These are phyloP conservation scores for Wickerhamomyces mucosus DNA, from an alignment of 805 yeast species.

Conservation along the genomic window DNA sequence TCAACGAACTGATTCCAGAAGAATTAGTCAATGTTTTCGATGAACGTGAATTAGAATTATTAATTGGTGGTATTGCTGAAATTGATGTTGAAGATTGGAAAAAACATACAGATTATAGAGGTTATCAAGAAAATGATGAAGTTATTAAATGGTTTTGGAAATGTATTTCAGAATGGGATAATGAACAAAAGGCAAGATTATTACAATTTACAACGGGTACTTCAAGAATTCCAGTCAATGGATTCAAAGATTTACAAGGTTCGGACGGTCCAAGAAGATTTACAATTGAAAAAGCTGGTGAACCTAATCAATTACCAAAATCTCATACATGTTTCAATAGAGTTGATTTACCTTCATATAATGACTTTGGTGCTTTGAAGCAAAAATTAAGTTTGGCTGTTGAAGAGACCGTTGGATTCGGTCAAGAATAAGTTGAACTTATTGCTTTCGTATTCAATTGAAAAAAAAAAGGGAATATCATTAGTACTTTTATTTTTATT, in stretches of 20 bases:
- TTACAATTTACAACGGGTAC: slow-evolving; percentile 98
- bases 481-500: too few relatives aligned
- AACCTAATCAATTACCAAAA: slow-evolving; percentile 83
- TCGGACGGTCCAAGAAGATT: slow-evolving; percentile 99
- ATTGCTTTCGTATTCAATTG: too few relatives aligned
- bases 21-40: slow-evolving; percentile 94
- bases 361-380: slow-evolving; percentile 71
- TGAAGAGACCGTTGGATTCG: slow-evolving; percentile 98
- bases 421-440: slow-evolving; percentile 62
- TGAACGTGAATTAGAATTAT: slow-evolving; percentile 91
- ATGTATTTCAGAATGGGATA: slow-evolving; percentile 87
- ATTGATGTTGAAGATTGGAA: slow-evolving; percentile 99
- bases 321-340: slow-evolving; percentile 98
- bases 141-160: slow-evolving; percentile 99
- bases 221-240: slow-evolving; percentile 97
- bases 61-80: slow-evolving; percentile 97
- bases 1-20: slow-evolving; percentile 95
- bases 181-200: slow-evolving; percentile 91
- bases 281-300: slow-evolving; percentile 98
- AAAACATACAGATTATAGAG: slow-evolving; percentile 97
- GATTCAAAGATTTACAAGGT: slow-evolving; percentile 97
- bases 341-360: slow-evolving; percentile 94
- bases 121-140: slow-evolving; percentile 93
- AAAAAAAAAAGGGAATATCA: too few relatives aligned
- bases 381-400: slow-evolving; percentile 93